phyloP scores from a whole-genome alignment of 2,329 filamentous ascomycete genomes.

The Colletotrichum abscissum region DNA sequence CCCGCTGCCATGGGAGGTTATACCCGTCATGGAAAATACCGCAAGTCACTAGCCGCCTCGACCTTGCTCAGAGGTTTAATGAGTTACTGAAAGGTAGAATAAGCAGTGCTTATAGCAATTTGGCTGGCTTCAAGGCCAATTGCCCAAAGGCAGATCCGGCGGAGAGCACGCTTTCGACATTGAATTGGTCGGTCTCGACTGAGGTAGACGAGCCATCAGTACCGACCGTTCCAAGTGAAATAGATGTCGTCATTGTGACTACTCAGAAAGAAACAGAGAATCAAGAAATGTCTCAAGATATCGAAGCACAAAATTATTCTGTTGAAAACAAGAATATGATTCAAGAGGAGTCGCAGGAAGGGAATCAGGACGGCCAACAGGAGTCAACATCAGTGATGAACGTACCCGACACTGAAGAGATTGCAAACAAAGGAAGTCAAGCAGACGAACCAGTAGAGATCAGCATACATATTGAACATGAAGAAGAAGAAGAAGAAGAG shows the following conservation, averaged over 20 bases:
- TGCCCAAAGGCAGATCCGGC: neutral
- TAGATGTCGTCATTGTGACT: too few species aligned
- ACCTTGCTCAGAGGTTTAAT: neutral
- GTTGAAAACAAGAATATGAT: neutral
- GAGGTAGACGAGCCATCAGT: neutral
- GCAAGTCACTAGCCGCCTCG: neutral
- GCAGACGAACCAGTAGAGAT: too few species aligned
- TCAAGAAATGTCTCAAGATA: neutral
- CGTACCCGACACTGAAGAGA: too few species aligned
- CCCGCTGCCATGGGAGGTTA: neutral
- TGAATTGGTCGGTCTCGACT: neutral
- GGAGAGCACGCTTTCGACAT: neutral
- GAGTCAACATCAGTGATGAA: too few species aligned
- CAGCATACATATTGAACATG: neutral
- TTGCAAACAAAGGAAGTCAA: too few species aligned
- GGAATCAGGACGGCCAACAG: too few species aligned
- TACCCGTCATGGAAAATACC: neutral
- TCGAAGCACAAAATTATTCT: neutral
- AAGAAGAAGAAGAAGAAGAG: neutral
- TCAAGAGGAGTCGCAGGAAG: neutral
- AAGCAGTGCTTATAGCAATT: neutral
- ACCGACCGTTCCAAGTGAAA: too few species aligned
- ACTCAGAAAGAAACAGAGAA: neutral
- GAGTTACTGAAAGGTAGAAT: neutral
- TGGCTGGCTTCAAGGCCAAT: neutral